These are phyloP conservation scores for Cenchrus purpureus DNA, from an alignment of 176 grass and related monocot genomes.

Conservation along the genomic window DNA sequence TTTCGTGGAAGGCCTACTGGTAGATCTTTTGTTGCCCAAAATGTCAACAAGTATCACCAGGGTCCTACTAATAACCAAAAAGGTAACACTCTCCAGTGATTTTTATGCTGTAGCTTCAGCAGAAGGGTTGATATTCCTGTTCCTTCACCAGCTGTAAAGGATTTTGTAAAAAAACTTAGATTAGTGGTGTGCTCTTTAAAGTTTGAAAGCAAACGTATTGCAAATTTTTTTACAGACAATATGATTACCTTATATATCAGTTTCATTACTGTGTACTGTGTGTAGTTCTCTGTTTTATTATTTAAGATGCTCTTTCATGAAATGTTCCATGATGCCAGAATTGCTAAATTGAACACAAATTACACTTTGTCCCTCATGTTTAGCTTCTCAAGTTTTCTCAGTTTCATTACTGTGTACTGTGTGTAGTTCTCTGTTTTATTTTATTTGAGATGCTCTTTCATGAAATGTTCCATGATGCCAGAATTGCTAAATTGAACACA, in stretches of 20 bases:
- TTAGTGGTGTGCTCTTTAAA: neutral
- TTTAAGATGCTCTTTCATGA: neutral
- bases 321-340: neutral
- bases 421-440: too few species aligned
- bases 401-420: too few species aligned
- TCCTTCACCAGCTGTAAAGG: neutral
- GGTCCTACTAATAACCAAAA: conserved; percentile 51
- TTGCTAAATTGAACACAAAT: neutral
- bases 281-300: neutral
- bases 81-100: conserved; percentile 53
- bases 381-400: conserved; percentile 2
- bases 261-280: neutral
- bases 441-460: neutral
- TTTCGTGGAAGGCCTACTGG: conserved; percentile 51
- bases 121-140: neutral
- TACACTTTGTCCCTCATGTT: neutral
- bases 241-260: neutral
- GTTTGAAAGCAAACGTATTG: neutral
- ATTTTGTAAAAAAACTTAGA: neutral
- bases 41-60: conserved; percentile 51
- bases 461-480: neutral
- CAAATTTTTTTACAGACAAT: neutral
- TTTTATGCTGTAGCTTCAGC: neutral
- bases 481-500: neutral
- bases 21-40: conserved; percentile 52